Conservation (phyloP, 345 rosid genomes). For the Fremontodendron californicum region DNA sequence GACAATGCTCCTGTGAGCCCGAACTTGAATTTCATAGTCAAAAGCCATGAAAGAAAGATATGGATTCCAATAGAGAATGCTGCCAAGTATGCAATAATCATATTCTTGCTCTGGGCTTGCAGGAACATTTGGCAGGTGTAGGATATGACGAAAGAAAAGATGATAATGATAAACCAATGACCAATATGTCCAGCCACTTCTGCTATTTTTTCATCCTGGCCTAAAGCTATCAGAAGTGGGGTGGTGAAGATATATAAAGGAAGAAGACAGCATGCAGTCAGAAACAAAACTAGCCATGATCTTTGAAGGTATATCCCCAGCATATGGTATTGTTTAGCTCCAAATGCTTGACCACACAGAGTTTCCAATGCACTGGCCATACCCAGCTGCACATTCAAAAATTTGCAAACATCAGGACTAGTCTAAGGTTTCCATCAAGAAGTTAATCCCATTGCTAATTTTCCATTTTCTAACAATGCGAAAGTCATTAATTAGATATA, state of each 20-base stretch:
- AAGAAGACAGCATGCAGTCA: slow-evolving; percentile 37
- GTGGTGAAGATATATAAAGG: slow-evolving; percentile 53
- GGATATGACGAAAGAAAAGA: slow-evolving; percentile 39
- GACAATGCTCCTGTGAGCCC: slow-evolving; percentile 65
- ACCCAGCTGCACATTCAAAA: slow-evolving; percentile 49
- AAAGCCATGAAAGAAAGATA: slow-evolving; percentile 60
- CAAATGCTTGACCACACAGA: slow-evolving; percentile 76
- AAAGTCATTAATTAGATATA: too few species aligned
- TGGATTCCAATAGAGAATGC: slow-evolving; percentile 46
- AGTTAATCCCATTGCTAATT: background rate
- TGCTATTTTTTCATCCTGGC: slow-evolving; percentile 49
- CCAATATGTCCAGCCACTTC: slow-evolving; percentile 42
- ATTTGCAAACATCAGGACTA: background rate
- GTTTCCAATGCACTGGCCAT: slow-evolving; percentile 88
- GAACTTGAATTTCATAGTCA: slow-evolving; percentile 42
- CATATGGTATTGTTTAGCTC: slow-evolving; percentile 73
- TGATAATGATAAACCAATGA: slow-evolving; percentile 47
- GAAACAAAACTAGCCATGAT: slow-evolving; percentile 61
- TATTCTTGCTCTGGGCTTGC: slow-evolving; percentile 81
- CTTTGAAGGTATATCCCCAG: slow-evolving; percentile 79
- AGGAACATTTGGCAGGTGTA: slow-evolving; percentile 78
- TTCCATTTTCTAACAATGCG: background rate
- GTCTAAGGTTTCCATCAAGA: background rate
- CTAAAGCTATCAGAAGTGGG: slow-evolving; percentile 47
- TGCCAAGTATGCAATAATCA: slow-evolving; percentile 59